Conservation (phyloP, 768 basidiomycete species). For the Russula brevipes region DNA sequence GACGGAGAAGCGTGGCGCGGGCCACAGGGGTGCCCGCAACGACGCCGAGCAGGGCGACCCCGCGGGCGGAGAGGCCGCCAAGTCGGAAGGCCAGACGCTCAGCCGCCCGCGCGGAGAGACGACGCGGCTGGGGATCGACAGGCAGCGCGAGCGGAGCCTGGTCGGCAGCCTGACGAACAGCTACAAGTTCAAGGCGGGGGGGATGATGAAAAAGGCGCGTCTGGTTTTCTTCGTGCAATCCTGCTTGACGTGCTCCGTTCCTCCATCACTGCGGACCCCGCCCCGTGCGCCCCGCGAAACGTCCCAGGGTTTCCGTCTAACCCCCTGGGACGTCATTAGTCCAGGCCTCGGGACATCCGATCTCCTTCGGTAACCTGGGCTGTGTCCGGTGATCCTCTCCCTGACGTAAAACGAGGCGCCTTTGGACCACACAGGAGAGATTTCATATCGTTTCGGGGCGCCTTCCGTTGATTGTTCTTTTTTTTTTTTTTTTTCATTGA, state of each 20-base stretch:
- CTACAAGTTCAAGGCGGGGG: slow-evolving; percentile 88
- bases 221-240: neutral
- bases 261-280: too few species aligned
- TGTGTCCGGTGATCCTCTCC: slow-evolving; percentile 5
- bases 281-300: neutral
- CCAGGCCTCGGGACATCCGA: neutral
- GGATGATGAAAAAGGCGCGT: slow-evolving; percentile 94
- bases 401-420: slow-evolving; percentile 15
- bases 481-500: slow-evolving; percentile 1
- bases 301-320: neutral
- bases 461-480: neutral
- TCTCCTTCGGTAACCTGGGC: slow-evolving; percentile 8
- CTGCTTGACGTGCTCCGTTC: neutral
- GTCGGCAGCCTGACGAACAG: slow-evolving; percentile 90
- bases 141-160: slow-evolving; percentile 71
- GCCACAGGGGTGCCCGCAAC: slow-evolving; percentile 49
- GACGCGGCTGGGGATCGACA: slow-evolving; percentile 49
- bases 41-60: slow-evolving; percentile 34
- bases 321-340: neutral
- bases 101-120: slow-evolving; percentile 60
- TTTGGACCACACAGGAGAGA: neutral
- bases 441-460: neutral
- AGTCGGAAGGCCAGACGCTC: slow-evolving; percentile 41
- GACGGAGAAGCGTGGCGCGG: slow-evolving; percentile 75
- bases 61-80: slow-evolving; percentile 23